phyloP scores from a whole-genome alignment of 2,329 filamentous ascomycete species.

The Fusarium ramigenum region DNA sequence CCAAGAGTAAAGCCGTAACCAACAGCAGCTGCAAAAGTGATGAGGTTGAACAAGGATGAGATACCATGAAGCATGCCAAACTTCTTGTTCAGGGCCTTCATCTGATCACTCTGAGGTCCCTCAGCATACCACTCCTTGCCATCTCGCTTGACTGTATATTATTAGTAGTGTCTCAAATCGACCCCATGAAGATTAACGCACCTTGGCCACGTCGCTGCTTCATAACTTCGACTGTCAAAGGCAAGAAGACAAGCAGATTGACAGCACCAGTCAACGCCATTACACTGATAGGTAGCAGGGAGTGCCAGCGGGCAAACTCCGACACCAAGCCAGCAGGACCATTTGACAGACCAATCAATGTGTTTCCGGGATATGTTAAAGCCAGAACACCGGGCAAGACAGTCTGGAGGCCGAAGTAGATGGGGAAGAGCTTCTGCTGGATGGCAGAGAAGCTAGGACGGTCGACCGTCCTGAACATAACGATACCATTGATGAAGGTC shows the following conservation, averaged over 20 bases:
- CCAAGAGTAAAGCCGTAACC: conserved; percentile 83
- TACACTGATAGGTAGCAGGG: conserved; percentile 73
- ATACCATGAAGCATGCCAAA: conserved; percentile 85
- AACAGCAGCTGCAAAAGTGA: conserved; percentile 73
- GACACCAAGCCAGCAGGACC: conserved; percentile 67
- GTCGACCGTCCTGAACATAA: conserved; percentile 80
- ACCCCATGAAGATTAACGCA: conserved; percentile 50
- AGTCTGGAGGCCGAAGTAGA: conserved; percentile 89
- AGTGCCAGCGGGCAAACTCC: conserved; percentile 68
- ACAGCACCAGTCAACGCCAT: conserved; percentile 76
- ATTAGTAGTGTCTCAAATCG: conserved; percentile 18
- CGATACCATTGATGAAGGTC: conserved; percentile 79
- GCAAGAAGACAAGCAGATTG: conserved; percentile 78
- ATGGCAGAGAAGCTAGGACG: conserved; percentile 83
- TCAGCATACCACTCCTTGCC: conserved; percentile 87
- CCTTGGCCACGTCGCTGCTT: conserved; percentile 80
- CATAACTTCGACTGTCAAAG: conserved; percentile 79
- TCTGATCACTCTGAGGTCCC: conserved; percentile 83
- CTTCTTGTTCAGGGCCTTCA: conserved; percentile 79
- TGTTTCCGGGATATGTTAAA: conserved; percentile 80
- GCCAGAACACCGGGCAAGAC: conserved; percentile 76
- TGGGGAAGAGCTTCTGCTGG: conserved; percentile 83
- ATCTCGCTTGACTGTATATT: conserved; percentile 76
- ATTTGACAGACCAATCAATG: conserved; percentile 56
- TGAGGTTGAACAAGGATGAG: conserved; percentile 81